These are phyloP conservation scores for Sporobolomyces pararoseus DNA, from an alignment of 768 basidiomycete genomes.

Conservation along the genomic window DNA sequence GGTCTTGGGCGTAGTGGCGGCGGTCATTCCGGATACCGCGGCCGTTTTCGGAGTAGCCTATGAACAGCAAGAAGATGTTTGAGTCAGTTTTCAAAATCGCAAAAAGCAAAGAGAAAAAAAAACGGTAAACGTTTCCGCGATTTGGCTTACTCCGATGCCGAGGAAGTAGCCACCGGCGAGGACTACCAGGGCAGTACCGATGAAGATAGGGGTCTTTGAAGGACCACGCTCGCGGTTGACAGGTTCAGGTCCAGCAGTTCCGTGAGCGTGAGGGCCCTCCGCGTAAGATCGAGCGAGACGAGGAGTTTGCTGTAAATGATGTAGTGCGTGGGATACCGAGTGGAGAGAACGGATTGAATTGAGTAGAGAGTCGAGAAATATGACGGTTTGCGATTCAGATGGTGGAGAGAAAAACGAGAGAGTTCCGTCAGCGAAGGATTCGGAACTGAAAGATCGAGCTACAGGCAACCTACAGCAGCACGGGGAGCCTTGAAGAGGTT, in stretches of 20 bases:
- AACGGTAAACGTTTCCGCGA: no score
- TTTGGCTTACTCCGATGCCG: slow-evolving; percentile 10
- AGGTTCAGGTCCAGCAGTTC: slow-evolving; percentile 27
- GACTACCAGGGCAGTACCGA: slow-evolving; percentile 20
- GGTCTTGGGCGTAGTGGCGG: slow-evolving; percentile 27
- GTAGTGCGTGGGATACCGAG: no score
- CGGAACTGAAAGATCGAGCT: neutral
- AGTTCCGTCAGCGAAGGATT: neutral
- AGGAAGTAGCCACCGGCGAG: slow-evolving; percentile 33
- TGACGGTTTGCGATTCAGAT: neutral
- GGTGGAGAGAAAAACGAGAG: no score
- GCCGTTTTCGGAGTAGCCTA: slow-evolving; percentile 22
- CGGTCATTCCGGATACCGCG: slow-evolving; percentile 21
- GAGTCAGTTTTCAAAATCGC: no score
- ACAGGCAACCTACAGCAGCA: slow-evolving; percentile 10
- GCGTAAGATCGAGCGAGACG: slow-evolving; percentile 2
- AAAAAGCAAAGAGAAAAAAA: no score
- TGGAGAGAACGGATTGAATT: neutral
- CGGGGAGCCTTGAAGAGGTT: neutral
- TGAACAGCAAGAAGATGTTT: no score
- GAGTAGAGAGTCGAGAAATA: neutral
- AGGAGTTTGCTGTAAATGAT: slow-evolving; percentile 8
- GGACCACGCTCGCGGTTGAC: slow-evolving; percentile 31
- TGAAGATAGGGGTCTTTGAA: slow-evolving; percentile 24
- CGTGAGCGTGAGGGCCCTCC: slow-evolving; percentile 7